phyloP scores from a whole-genome alignment of 2,329 filamentous ascomycete species.

The Zasmidium citrigriseum region DNA sequence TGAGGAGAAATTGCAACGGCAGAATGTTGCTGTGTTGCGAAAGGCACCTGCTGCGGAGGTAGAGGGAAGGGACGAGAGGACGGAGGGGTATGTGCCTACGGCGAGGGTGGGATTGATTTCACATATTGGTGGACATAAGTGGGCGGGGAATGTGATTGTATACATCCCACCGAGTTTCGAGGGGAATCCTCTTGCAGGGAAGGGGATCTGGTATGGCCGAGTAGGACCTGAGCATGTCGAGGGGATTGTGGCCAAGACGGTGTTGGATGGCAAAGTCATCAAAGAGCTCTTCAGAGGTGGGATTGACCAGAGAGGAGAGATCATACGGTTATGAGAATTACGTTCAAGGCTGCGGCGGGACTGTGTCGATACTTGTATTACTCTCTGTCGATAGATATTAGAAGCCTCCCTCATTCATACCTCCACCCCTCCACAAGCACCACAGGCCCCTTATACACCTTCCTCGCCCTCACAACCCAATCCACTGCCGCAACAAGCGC shows the following conservation, averaged over 20 bases:
- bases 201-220: slow-evolving; percentile 80
- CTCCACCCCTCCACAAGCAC: slow-evolving; percentile 18
- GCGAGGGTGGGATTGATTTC: slow-evolving; percentile 71
- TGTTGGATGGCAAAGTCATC: slow-evolving; percentile 67
- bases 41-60: slow-evolving; percentile 42
- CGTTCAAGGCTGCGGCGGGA: too few species aligned
- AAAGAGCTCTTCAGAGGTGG: slow-evolving; percentile 72
- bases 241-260: slow-evolving; percentile 71
- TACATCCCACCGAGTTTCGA: slow-evolving; percentile 65
- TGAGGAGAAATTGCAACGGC: slow-evolving; percentile 54
- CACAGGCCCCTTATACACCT: slow-evolving; percentile 22
- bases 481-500: slow-evolving; percentile 20
- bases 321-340: slow-evolving; percentile 29
- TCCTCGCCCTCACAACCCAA: slow-evolving; percentile 19
- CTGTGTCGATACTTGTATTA: too few species aligned
- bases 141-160: slow-evolving; percentile 80
- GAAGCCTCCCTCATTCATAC: background rate
- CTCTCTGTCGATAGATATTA: background rate
- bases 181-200: slow-evolving; percentile 63
- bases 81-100: slow-evolving; percentile 33
- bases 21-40: slow-evolving; percentile 51
- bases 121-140: slow-evolving; percentile 84
- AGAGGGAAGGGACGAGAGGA: slow-evolving; percentile 36
- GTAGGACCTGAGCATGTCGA: slow-evolving; percentile 75
- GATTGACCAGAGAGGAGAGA: slow-evolving; percentile 45